These are phyloP conservation scores for Plasmodium ovale DNA, from an alignment of 169 alveolate genomes.

Conservation along the genomic window DNA sequence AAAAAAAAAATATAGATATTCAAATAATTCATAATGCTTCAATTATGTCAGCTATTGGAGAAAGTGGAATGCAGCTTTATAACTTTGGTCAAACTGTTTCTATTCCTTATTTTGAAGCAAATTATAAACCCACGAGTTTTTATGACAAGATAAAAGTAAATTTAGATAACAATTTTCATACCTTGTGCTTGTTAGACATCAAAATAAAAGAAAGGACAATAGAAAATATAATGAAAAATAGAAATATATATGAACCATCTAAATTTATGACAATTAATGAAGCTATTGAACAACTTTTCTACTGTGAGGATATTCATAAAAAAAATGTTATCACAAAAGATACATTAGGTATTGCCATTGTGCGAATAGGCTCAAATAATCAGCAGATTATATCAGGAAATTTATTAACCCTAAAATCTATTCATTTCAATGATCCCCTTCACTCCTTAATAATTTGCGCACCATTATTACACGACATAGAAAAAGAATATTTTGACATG, in stretches of 20 bases:
- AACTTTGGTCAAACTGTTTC: slow-evolving; percentile 99
- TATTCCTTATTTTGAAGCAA: slow-evolving; percentile 97
- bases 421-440: slow-evolving; percentile 95
- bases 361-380: slow-evolving; percentile 93
- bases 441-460: slow-evolving; percentile 96
- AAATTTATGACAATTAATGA: slow-evolving; percentile 92
- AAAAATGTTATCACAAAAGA: slow-evolving; percentile 79
- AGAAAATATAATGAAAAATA: slow-evolving; percentile 95
- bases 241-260: slow-evolving; percentile 95
- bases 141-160: slow-evolving; percentile 94
- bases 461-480: slow-evolving; percentile 93
- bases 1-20: slow-evolving; percentile 91
- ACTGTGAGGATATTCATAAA: slow-evolving; percentile 87
- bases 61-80: slow-evolving; percentile 92
- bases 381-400: slow-evolving; percentile 90
- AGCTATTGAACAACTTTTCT: slow-evolving; percentile 93
- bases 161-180: slow-evolving; percentile 93
- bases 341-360: slow-evolving; percentile 93
- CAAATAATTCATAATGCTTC: slow-evolving; percentile 95
- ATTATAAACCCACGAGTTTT: slow-evolving; percentile 97
- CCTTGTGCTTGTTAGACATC: slow-evolving; percentile 97
- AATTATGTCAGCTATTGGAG: slow-evolving; percentile 80
- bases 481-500: slow-evolving; percentile 87
- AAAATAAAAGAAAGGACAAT: slow-evolving; percentile 97
- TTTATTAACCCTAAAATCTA: slow-evolving; percentile 85